Percentiles rank a stretch among this genome's conserved stretches.
These are phyloP conservation scores for Rhodofomes roseus DNA, from an alignment of 1,284 basidiomycete genomes.

Conservation along the genomic window DNA sequence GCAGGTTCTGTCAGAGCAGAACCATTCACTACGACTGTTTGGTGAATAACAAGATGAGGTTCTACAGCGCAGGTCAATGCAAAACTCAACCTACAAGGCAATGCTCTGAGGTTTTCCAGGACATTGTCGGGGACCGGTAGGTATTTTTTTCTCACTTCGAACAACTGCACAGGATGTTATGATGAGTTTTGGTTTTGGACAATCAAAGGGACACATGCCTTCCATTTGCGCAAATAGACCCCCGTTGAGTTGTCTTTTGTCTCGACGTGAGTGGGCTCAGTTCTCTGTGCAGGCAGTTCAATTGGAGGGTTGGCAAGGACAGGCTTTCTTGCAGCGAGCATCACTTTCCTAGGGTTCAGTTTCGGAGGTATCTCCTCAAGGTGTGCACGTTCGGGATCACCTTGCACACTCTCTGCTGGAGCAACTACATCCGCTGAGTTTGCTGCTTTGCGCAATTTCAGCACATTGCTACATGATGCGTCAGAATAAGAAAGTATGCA, in stretches of 20 bases:
- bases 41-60: neutral
- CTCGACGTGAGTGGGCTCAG: neutral
- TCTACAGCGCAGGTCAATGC: neutral
- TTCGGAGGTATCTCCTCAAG: neutral
- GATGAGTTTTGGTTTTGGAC: neutral
- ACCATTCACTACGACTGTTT: neutral
- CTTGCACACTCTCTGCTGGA: neutral
- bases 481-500: neutral
- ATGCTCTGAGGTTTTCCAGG: neutral
- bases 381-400: too few relatives aligned
- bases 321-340: neutral
- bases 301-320: neutral
- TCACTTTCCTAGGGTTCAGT: neutral
- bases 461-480: conserved; percentile 36
- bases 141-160: neutral
- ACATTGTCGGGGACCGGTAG: neutral
- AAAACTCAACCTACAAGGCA: neutral
- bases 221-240: neutral
- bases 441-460: conserved; percentile 37
- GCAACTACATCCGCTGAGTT: neutral
- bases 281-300: neutral
- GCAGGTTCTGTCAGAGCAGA: neutral
- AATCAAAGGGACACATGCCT: neutral
- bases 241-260: conserved; percentile 4
- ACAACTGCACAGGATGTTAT: neutral